Conservation (phyloP, 2,329 filamentous ascomycete species). For the Emericellopsis cladophorae region DNA sequence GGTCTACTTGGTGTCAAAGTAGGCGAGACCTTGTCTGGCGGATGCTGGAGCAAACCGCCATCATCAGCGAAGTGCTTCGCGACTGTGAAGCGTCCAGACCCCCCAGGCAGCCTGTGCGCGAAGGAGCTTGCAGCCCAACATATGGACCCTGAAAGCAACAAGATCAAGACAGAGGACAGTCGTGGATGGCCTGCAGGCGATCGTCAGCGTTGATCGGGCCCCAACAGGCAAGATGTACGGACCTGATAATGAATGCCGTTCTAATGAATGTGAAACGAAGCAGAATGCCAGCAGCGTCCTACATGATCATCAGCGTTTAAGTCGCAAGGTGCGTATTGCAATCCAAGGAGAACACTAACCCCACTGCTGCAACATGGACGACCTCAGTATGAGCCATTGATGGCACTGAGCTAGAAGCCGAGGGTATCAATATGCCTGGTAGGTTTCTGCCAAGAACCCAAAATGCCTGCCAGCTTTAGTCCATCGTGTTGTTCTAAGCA, state of each 20-base stretch:
- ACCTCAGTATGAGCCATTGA: background rate
- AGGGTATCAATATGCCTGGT: no score
- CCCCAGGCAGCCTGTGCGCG: slow-evolving; percentile 31
- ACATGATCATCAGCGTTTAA: background rate
- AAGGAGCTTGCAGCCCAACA: slow-evolving; percentile 28
- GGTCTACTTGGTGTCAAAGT: slow-evolving; percentile 29
- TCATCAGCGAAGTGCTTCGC: slow-evolving; percentile 6
- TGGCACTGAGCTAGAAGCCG: no score
- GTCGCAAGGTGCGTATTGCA: background rate
- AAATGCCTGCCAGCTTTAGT: no score
- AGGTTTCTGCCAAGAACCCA: no score
- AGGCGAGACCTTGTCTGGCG: slow-evolving; percentile 20
- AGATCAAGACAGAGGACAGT: slow-evolving; percentile 31
- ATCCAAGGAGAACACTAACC: background rate
- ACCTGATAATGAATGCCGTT: slow-evolving; percentile 37
- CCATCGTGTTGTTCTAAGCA: no score
- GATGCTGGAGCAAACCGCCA: slow-evolving; percentile 8
- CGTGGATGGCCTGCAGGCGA: slow-evolving; percentile 29
- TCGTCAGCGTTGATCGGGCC: background rate
- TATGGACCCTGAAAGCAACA: slow-evolving; percentile 29
- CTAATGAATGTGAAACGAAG: slow-evolving; percentile 31
- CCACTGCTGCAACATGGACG: slow-evolving; percentile 1
- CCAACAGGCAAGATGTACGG: slow-evolving; percentile 4
- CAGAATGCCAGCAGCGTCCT: slow-evolving; percentile 35
- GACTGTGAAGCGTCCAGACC: slow-evolving; percentile 31